A percentile compares a stretch with the other conserved stretches of the same genome.
These are phyloP conservation scores for Obelidium mucronatum DNA, from an alignment of 192 early-diverging fungal species.

Conservation along the genomic window DNA sequence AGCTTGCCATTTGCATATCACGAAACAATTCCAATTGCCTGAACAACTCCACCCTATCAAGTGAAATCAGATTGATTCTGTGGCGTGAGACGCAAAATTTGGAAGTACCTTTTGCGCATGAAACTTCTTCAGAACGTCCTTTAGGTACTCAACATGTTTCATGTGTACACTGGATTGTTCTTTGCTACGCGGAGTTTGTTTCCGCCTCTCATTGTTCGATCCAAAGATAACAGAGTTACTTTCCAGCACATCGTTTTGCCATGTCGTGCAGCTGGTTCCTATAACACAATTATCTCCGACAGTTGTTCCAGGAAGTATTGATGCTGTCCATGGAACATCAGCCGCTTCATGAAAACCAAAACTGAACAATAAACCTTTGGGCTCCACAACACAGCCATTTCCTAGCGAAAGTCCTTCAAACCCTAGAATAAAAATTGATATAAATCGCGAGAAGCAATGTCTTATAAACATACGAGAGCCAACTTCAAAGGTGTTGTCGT, in stretches of 20 bases:
- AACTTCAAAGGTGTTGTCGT: slow-evolving; percentile 80
- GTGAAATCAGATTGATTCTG: background rate
- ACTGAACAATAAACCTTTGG: slow-evolving; percentile 56
- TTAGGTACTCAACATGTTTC: slow-evolving; percentile 76
- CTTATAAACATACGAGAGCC: slow-evolving; percentile 61
- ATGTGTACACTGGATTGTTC: slow-evolving; percentile 63
- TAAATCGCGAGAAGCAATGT: too few relatives aligned
- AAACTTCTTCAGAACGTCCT: slow-evolving; percentile 54
- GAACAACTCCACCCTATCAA: slow-evolving; percentile 12
- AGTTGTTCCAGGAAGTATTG: slow-evolving; percentile 59
- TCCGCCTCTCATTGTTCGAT: slow-evolving; percentile 55
- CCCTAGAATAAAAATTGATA: slow-evolving; percentile 54
- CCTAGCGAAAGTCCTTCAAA: slow-evolving; percentile 74
- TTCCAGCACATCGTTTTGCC: slow-evolving; percentile 61
- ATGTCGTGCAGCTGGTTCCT: slow-evolving; percentile 70
- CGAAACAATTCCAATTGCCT: slow-evolving; percentile 23
- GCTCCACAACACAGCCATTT: slow-evolving; percentile 69
- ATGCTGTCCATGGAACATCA: slow-evolving; percentile 48
- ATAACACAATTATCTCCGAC: slow-evolving; percentile 77
- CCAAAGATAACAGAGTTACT: slow-evolving; percentile 77
- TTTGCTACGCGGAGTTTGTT: slow-evolving; percentile 52
- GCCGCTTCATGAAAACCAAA: background rate
- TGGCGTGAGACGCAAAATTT: too few relatives aligned
- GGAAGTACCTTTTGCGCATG: slow-evolving; percentile 25
- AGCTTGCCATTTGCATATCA: too few relatives aligned